Evolutionary conservation across 768 basidiomycete species (phyloP).

Genomic region (Punctularia strigosozonata): DNA sequence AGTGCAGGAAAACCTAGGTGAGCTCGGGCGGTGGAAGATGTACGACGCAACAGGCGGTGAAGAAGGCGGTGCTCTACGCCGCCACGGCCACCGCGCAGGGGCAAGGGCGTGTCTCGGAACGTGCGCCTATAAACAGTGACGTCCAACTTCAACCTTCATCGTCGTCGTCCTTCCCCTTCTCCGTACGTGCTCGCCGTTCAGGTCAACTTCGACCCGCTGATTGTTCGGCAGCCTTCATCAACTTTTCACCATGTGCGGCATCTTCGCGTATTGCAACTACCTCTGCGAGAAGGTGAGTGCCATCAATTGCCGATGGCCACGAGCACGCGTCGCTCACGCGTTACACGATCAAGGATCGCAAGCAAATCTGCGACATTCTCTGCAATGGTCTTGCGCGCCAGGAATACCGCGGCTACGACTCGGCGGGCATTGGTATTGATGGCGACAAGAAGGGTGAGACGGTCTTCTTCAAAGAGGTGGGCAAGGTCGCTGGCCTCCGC

Average conservation of each 20-base stretch:
- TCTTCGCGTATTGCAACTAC: conserved; percentile 93
- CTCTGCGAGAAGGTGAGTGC: conserved; percentile 82
- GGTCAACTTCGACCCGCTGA: not conserved
- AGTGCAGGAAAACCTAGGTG: too few species aligned
- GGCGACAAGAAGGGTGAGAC: conserved; percentile 75
- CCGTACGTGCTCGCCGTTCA: conserved; percentile 7
- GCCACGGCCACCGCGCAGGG: too few species aligned
- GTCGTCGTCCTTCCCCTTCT: too few species aligned
- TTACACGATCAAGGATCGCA: conserved; percentile 50
- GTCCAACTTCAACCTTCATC: too few species aligned
- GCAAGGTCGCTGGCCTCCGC: conserved; percentile 89
- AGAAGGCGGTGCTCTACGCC: too few species aligned
- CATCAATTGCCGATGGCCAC: conserved; percentile 6
- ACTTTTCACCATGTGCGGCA: conserved; percentile 68
- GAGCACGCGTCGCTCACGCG: not conserved
- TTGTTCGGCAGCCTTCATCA: conserved; percentile 2
- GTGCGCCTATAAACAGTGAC: too few species aligned
- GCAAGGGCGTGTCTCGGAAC: too few species aligned
- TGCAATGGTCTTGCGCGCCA: conserved; percentile 85
- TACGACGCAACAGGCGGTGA: too few species aligned
- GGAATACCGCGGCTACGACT: conserved; percentile 98
- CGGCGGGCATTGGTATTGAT: conserved; percentile 83
- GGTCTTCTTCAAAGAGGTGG: conserved; percentile 92
- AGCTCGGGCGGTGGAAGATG: too few species aligned
- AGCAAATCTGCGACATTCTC: conserved; percentile 84